A percentile compares a stretch with the other conserved stretches of the same genome.
These are phyloP conservation scores for Xanthoconium stramineum DNA, from an alignment of 768 basidiomycete genomes.

Conservation along the genomic window DNA sequence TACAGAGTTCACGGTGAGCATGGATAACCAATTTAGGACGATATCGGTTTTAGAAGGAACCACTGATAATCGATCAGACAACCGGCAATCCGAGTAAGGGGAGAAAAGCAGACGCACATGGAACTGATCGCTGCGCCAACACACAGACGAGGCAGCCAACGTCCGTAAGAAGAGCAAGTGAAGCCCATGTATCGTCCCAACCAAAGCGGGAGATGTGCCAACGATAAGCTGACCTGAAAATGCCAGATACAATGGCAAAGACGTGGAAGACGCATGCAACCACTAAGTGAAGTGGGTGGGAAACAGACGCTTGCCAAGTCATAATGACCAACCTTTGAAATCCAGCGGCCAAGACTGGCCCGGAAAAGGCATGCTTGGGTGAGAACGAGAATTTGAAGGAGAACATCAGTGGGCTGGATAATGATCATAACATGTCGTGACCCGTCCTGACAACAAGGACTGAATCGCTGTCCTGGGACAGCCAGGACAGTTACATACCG, in stretches of 20 bases:
- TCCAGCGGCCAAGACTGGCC: slow-evolving; percentile 12
- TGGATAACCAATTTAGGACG: slow-evolving; percentile 3
- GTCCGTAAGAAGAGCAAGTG: slow-evolving; percentile 15
- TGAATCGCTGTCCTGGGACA: too few relatives aligned
- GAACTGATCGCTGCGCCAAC: slow-evolving; percentile 4
- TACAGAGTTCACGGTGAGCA: slow-evolving; percentile 1
- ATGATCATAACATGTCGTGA: too few relatives aligned
- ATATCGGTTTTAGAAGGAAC: not conserved
- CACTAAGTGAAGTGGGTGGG: not conserved
- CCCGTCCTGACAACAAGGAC: too few relatives aligned
- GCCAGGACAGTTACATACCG: too few relatives aligned
- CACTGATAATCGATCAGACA: not conserved
- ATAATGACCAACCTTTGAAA: slow-evolving; percentile 10
- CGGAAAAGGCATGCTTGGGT: slow-evolving; percentile 13
- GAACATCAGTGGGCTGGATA: not conserved
- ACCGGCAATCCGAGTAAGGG: not conserved
- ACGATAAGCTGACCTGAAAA: slow-evolving; percentile 15
- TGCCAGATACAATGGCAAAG: slow-evolving; percentile 10
- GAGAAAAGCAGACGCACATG: not conserved
- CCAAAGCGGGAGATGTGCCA: slow-evolving; percentile 14
- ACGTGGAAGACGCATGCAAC: slow-evolving; percentile 6
- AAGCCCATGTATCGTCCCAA: slow-evolving; percentile 18
- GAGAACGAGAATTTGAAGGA: not conserved
- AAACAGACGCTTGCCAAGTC: not conserved
- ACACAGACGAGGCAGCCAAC: slow-evolving; percentile 1